Conservation (phyloP, 345 rosid species). For the Rhodamnia argentea region DNA sequence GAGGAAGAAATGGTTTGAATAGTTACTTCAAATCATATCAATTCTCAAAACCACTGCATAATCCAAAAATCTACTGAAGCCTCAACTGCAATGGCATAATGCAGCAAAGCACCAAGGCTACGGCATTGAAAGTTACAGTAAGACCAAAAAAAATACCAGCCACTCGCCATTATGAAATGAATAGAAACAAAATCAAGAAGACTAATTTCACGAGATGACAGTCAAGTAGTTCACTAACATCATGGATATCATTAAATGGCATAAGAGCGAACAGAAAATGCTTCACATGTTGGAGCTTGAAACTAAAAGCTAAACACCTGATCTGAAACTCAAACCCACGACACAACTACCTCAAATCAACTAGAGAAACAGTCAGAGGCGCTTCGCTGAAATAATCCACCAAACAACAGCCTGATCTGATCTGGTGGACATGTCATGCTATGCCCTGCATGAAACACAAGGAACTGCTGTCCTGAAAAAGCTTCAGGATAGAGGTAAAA, state of each 20-base stretch:
- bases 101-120: not conserved
- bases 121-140: not conserved
- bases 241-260: not conserved
- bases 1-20: not conserved
- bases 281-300: not conserved
- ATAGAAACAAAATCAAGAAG: not conserved
- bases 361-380: not conserved
- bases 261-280: not conserved
- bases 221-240: not conserved
- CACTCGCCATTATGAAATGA: not conserved
- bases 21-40: not conserved
- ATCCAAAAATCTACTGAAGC: not conserved
- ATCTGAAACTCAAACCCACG: not conserved
- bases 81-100: not conserved
- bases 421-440: not conserved
- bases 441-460: not conserved
- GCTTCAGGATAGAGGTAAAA: not conserved
- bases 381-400: not conserved
- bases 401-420: not conserved
- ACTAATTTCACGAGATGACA: not conserved
- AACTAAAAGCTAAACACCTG: not conserved
- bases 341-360: not conserved
- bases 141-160: not conserved
- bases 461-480: not conserved
- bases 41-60: not conserved